phyloP scores from a whole-genome alignment of 495 filamentous ascomycete genomes.

The Penicillium salamii region DNA sequence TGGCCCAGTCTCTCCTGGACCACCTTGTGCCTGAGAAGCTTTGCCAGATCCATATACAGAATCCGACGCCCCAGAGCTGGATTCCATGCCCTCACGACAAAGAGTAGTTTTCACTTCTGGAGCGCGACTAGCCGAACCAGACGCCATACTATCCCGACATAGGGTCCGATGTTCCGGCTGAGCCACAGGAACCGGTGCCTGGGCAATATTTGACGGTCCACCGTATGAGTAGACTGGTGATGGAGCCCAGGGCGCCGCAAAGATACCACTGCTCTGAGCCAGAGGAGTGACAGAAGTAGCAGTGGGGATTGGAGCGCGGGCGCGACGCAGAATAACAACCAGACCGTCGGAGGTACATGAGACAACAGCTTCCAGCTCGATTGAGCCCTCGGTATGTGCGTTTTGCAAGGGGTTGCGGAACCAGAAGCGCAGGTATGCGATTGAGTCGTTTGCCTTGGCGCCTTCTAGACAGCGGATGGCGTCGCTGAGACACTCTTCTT shows the following conservation, averaged over 20 bases:
- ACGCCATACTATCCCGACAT: neutral
- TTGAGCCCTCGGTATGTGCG: conserved; percentile 28
- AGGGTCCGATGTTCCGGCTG: conserved; percentile 3
- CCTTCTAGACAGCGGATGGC: conserved; percentile 76
- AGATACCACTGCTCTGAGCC: conserved; percentile 61
- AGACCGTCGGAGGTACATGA: conserved; percentile 89
- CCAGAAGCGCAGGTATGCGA: conserved; percentile 90
- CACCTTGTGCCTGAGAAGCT: neutral
- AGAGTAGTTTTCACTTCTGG: conserved; percentile 6
- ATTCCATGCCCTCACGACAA: conserved; percentile 12
- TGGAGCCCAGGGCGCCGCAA: conserved; percentile 73
- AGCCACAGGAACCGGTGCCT: conserved; percentile 22
- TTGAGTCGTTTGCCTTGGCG: conserved; percentile 90
- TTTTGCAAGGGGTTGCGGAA: conserved; percentile 67
- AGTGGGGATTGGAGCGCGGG: conserved; percentile 65
- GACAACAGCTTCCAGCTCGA: conserved; percentile 83
- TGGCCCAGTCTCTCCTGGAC: conserved; percentile 32
- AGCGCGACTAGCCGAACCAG: neutral
- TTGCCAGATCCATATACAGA: conserved; percentile 1
- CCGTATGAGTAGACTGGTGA: conserved; percentile 52
- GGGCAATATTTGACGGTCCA: conserved; percentile 1
- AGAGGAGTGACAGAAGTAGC: conserved; percentile 32
- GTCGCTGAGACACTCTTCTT: conserved; percentile 57
- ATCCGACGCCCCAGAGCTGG: neutral
- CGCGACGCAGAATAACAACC: conserved; percentile 77